A percentile compares a stretch with the other conserved stretches of the same genome.
Evolutionary conservation across 495 filamentous ascomycete genomes (phyloP).

Genomic region (Cryomyces antarcticus): DNA sequence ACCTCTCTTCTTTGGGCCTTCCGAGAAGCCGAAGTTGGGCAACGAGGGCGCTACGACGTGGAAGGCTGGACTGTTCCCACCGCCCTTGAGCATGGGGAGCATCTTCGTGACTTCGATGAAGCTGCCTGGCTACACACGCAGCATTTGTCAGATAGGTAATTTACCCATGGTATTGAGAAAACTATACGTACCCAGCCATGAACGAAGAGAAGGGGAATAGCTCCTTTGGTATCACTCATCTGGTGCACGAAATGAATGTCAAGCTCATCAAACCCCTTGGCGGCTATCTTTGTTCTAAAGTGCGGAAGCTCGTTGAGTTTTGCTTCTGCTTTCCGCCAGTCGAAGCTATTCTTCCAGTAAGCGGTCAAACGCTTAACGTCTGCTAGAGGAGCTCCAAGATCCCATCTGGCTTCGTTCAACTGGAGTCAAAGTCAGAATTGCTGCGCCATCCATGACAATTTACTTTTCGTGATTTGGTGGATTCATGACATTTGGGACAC

Average conservation of each 20-base stretch:
- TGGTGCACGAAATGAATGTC: constrained; percentile 29
- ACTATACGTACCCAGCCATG: constrained; percentile 20
- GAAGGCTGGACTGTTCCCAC: constrained; percentile 5
- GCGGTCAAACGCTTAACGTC: constrained; percentile 26
- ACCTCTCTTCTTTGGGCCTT: constrained; percentile 12
- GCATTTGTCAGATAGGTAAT: neutral
- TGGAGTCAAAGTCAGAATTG: too few species aligned
- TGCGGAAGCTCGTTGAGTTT: constrained; percentile 25
- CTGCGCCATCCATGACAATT: too few species aligned
- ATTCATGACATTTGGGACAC: too few species aligned
- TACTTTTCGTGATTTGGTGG: too few species aligned
- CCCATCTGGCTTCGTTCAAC: too few species aligned
- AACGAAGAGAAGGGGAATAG: constrained; percentile 25
- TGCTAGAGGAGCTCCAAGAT: constrained; percentile 22
- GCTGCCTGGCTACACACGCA: constrained; percentile 1
- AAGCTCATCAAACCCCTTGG: constrained; percentile 21
- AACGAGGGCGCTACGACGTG: constrained; percentile 8
- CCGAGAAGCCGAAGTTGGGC: constrained; percentile 8
- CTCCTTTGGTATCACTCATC: constrained; percentile 12
- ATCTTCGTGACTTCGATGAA: constrained; percentile 5
- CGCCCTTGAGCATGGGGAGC: constrained; percentile 3
- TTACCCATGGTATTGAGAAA: neutral
- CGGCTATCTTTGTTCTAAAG: constrained; percentile 17
- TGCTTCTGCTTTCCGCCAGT: constrained; percentile 26
- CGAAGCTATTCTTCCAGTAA: constrained; percentile 26